phyloP scores from a whole-genome alignment of 2,329 filamentous ascomycete genomes.

The Cercospora brassicicola region DNA sequence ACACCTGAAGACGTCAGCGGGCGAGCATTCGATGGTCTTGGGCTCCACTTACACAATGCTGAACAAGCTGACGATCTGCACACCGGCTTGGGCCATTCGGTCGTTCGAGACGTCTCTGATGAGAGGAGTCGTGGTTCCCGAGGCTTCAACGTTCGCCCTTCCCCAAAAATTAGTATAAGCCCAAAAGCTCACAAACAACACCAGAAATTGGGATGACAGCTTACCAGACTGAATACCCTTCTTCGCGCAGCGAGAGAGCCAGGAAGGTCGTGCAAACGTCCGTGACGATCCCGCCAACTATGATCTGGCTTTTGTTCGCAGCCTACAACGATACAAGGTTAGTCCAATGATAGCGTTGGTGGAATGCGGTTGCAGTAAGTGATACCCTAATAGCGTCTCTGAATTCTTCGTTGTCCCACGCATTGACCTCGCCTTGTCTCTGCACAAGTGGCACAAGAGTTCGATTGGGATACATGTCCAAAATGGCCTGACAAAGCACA shows the following conservation, averaged over 20 bases:
- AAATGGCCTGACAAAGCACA: slow-evolving; percentile 53
- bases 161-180: not conserved
- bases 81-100: slow-evolving; percentile 66
- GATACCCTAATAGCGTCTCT: slow-evolving; percentile 56
- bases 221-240: slow-evolving; percentile 68
- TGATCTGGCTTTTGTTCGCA: slow-evolving; percentile 67
- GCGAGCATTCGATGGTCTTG: not conserved
- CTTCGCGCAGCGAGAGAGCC: slow-evolving; percentile 67
- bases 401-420: slow-evolving; percentile 74
- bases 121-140: slow-evolving; percentile 63
- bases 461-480: slow-evolving; percentile 60
- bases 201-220: not conserved
- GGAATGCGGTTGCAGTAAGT: not conserved
- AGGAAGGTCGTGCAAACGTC: slow-evolving; percentile 76
- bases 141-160: slow-evolving; percentile 66
- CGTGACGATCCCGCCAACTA: slow-evolving; percentile 70
- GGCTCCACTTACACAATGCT: slow-evolving; percentile 50
- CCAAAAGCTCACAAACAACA: not conserved
- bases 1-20: slow-evolving; percentile 37
- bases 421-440: slow-evolving; percentile 69
- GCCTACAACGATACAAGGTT: slow-evolving; percentile 41
- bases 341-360: not conserved
- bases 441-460: slow-evolving; percentile 59
- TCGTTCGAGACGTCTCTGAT: slow-evolving; percentile 65
- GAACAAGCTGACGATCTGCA: slow-evolving; percentile 64